These are phyloP conservation scores for Cochlearia excelsa DNA, from an alignment of 345 rosid genomes.

Conservation along the genomic window DNA sequence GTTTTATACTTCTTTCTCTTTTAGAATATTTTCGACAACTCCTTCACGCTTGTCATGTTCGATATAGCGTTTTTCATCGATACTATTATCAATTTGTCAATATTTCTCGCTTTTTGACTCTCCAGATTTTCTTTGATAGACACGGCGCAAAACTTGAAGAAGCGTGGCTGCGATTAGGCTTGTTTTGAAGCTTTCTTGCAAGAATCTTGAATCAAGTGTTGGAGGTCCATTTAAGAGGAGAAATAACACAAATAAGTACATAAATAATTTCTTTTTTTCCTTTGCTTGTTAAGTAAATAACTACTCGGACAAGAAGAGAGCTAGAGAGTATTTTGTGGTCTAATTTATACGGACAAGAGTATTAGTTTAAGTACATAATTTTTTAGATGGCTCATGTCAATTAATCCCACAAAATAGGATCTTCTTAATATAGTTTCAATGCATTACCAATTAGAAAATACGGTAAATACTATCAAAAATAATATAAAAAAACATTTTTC, in stretches of 20 bases:
- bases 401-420: too few relatives aligned
- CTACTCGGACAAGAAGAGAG: too few relatives aligned
- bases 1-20: not conserved
- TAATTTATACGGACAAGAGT: slow-evolving; percentile 9
- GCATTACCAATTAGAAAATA: too few relatives aligned
- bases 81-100: slow-evolving; percentile 20
- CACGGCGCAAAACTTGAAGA: slow-evolving; percentile 33
- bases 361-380: not conserved
- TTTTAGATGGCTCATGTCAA: slow-evolving; percentile 17
- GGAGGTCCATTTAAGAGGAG: slow-evolving; percentile 2
- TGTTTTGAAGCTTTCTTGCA: slow-evolving; percentile 35
- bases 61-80: slow-evolving; percentile 18
- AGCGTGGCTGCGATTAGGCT: slow-evolving; percentile 7
- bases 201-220: slow-evolving; percentile 15
- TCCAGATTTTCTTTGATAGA: slow-evolving; percentile 1
- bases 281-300: too few relatives aligned
- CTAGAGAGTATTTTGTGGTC: slow-evolving; percentile 2
- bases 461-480: too few relatives aligned
- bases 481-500: too few relatives aligned
- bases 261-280: not conserved
- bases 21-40: slow-evolving; percentile 21
- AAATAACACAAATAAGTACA: slow-evolving; percentile 13
- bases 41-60: slow-evolving; percentile 34
- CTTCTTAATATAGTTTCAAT: too few relatives aligned
- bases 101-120: slow-evolving; percentile 25